Evolutionary conservation across 257 asterid species (phyloP).

Genomic region (Lycium barbarum): DNA sequence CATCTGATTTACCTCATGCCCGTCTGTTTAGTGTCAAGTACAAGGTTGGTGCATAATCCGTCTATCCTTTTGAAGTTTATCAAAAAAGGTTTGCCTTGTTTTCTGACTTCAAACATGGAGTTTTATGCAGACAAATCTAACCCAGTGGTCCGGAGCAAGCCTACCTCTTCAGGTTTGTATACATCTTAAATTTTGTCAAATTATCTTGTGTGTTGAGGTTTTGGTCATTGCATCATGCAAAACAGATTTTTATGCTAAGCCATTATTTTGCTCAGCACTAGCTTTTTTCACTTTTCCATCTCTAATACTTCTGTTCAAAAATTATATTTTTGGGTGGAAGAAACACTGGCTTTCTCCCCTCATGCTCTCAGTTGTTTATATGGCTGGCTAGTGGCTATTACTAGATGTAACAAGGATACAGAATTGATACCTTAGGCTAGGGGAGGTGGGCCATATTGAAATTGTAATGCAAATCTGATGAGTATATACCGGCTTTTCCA

Average conservation of each 20-base stretch:
- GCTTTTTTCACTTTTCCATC: not conserved
- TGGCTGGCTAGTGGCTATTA: not conserved
- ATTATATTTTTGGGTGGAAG: not conserved
- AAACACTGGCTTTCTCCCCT: not conserved
- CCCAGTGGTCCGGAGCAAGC: constrained; percentile 99
- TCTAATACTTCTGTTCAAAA: no score
- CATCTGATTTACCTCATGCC: constrained; percentile 93
- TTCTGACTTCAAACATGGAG: not conserved
- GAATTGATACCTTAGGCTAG: not conserved
- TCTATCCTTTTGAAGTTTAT: not conserved
- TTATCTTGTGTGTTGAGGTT: constrained; percentile 12
- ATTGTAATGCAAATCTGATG: not conserved
- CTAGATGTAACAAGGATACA: not conserved
- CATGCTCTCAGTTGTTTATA: not conserved
- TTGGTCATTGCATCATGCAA: not conserved
- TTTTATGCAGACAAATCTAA: constrained; percentile 87
- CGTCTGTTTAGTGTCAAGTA: constrained; percentile 91
- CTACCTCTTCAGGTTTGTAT: constrained; percentile 93
- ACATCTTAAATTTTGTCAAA: constrained; percentile 13
- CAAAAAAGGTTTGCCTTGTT: not conserved
- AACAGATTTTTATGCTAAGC: not conserved
- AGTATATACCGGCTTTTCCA: not conserved
- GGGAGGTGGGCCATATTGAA: not conserved
- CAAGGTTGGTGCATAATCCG: constrained; percentile 60
- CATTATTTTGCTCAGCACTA: no score